Base-by-base conservation (phyloP, 495 filamentous ascomycete species). In the Hypoxylon lenormandii region DNA sequence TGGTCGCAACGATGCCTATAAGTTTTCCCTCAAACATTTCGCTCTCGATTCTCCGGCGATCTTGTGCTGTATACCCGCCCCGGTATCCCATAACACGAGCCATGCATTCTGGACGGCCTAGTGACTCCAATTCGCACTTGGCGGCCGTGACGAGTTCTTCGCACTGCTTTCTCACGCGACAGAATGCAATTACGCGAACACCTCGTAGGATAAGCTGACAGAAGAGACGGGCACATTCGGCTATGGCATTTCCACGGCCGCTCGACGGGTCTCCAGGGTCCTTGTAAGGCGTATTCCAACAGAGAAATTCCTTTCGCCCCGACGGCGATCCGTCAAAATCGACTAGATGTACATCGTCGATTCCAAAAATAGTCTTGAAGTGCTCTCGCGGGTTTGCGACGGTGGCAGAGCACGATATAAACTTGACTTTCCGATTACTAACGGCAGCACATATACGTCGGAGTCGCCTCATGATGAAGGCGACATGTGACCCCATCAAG, bases 1-100 rank as follows among this genome's bases (percentile, higher is more conserved):
- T 97, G 1, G 95, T 99, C 6, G 94, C 95, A 7, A 99, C 86
- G 58, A 99, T 95, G 4, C 95, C 96, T 74, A 98, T 83, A 5
- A 99, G 81, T 70, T 93, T 92, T 0, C 95, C 95, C 49, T 96
- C 92, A 67, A 98, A 98, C 95, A 99, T 97, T 72, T 98, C 95
- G 33, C 84, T 89, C 78, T 99, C 95, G 48, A 99, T 98, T 48
- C 83, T 81, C 19, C 96, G 86, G 38, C 95, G 86, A 74, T 99
- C 95, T 80, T 97, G 94, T 11, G 95, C 89, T 10, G 93, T 97
- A 75, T 99, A 99, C 0, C 95, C 95, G 13, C 95, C 96, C 62
- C 95, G 86, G 76, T 99, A 99, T 0, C 93, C 92, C 93, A 97
- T 97, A 1, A 98, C 90, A 51, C 93, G 84, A 6, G 84, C 84